Evolutionary conservation across 2,329 filamentous ascomycete genomes (phyloP), one percentile per base, ranked within the genome.

Genomic region (Coccinonectria pachysandricola): DNA sequence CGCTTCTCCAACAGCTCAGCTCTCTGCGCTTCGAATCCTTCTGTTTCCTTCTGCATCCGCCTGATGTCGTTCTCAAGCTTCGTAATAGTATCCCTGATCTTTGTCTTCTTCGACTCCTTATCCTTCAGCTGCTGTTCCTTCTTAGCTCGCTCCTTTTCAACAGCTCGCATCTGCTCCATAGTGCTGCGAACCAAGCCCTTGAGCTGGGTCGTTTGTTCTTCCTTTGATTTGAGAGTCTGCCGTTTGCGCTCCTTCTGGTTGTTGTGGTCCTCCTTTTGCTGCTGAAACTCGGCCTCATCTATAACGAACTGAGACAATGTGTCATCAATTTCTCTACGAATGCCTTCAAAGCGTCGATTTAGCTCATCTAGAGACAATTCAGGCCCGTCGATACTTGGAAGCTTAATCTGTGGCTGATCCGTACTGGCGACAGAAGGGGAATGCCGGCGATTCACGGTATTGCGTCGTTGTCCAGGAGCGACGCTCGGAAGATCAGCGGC

Each of bases 291-390:
- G 19, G 74, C 72, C 30, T 83, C 75, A 36, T 87, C 82, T 28
- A 73, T 80, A 11, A 66, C 62, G 13, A 82, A 77, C 45, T 84
- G 71, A 20, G 68, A 68, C 36, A 83, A 68, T 12, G 79, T 68
- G 24, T 86, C 83, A 23, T 94, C 85, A 7, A 83, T 85, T 39
- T 98, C 88, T 35, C 75, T 77, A 17, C 87, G 74, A 24, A 93
- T 75, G 7, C 60, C 67, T 48, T 94, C 83, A 32, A 96, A 75
- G 35, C 75, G 79, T 40, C 83, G 75, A 7, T 86, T 92, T 16
- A 98, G 63, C 44, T 86, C 75, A 28, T 83, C 75, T 31, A 92
- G 61, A 3, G 77, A 77, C 41, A 78, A 69, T 26, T 75, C 75
- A 1, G 71, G 65, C 27, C 78, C 68, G 24, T 68, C 65, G 7